phyloP scores from a whole-genome alignment of 345 rosid genomes.

The Iberis pinnata region DNA sequence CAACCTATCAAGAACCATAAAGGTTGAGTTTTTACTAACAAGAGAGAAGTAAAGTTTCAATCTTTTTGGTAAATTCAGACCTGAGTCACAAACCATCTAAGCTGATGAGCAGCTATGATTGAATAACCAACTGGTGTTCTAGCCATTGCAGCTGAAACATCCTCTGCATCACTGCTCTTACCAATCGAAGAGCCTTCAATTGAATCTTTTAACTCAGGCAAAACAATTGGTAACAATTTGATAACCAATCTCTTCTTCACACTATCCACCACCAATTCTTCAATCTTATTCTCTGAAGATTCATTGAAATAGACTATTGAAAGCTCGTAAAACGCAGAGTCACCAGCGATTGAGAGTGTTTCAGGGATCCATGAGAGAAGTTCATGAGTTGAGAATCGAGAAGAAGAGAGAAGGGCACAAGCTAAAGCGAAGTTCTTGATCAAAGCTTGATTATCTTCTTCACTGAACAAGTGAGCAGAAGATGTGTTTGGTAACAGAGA shows the following conservation, averaged over 20 bases:
- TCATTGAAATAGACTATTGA: constrained; percentile 31
- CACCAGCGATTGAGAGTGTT: constrained; percentile 29
- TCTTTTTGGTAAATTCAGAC: constrained; percentile 26
- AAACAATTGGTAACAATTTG: constrained; percentile 48
- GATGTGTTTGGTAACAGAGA: constrained; percentile 40
- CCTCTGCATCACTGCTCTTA: constrained; percentile 45
- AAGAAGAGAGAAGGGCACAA: constrained; percentile 54
- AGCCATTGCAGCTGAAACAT: constrained; percentile 50
- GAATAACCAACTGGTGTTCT: constrained; percentile 65
- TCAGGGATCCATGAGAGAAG: constrained; percentile 67
- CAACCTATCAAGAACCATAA: no score
- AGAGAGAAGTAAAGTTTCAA: background rate
- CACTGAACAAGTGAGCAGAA: constrained; percentile 11
- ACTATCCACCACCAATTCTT: no score
- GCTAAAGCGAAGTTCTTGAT: constrained; percentile 54
- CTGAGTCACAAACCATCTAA: constrained; percentile 83
- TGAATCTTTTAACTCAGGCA: constrained; percentile 50
- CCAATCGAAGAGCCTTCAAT: constrained; percentile 63
- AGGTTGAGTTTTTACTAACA: no score
- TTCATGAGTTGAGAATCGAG: constrained; percentile 48
- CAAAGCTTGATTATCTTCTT: constrained; percentile 28
- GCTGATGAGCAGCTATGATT: constrained; percentile 62
- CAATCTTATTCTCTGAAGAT: no score
- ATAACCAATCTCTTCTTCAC: constrained; percentile 28
- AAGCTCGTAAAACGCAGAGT: constrained; percentile 36